A percentile compares a stretch with the other conserved stretches of the same genome.
Evolutionary conservation across 495 filamentous ascomycete genomes (phyloP).

Genomic region (Penicillium paradoxum): DNA sequence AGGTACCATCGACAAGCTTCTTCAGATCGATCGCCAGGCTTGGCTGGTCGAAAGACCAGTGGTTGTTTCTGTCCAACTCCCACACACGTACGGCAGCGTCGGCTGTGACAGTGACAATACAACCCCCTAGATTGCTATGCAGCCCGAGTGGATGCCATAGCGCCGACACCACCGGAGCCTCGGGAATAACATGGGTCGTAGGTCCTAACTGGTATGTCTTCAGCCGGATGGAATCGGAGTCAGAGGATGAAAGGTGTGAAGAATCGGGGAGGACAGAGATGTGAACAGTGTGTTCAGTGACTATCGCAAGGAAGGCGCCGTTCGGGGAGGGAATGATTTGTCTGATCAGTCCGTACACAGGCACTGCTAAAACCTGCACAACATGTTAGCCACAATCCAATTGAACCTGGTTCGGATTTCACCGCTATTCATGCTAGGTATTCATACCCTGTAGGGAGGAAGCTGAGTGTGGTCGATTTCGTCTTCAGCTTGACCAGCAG

Average conservation of each 20-base stretch:
- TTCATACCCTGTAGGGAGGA: conserved; percentile 33
- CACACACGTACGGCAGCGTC: conserved; percentile 83
- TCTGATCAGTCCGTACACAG: conserved; percentile 68
- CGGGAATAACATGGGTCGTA: conserved; percentile 79
- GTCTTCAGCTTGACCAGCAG: conserved; percentile 10
- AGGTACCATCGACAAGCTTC: conserved; percentile 74
- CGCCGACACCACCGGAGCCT: conserved; percentile 68
- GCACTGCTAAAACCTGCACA: conserved; percentile 60
- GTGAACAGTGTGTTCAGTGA: conserved; percentile 79
- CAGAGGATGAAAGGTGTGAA: conserved; percentile 60
- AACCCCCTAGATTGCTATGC: conserved; percentile 50
- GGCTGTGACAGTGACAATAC: conserved; percentile 76
- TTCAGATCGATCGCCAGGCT: conserved; percentile 74
- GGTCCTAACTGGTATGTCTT: conserved; percentile 83
- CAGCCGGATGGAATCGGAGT: conserved; percentile 60
- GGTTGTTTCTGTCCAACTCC: conserved; percentile 74
- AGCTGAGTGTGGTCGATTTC: conserved; percentile 1
- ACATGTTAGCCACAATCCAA: conserved; percentile 11
- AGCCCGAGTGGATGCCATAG: conserved; percentile 86
- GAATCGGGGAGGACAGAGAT: conserved; percentile 74
- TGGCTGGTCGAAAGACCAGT: conserved; percentile 80
- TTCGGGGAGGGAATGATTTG: conserved; percentile 79
- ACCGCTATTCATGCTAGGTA: background rate
- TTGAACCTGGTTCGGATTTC: background rate
- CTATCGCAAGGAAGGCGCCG: conserved; percentile 70